Evolutionary conservation across 331 rosid genomes (phyloP).

Genomic region (Prunus yedoensis): DNA sequence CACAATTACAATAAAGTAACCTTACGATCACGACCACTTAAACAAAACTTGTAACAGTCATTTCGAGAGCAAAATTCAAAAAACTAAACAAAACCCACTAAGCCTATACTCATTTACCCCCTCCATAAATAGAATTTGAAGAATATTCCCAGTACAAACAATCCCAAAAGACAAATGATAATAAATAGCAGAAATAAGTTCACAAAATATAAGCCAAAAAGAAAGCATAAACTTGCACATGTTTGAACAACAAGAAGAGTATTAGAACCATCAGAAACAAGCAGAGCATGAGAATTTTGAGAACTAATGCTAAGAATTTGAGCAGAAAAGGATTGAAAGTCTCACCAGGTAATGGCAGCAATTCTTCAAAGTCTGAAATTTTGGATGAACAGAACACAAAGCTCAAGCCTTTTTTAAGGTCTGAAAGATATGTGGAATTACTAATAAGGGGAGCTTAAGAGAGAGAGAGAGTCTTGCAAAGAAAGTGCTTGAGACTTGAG

Average conservation of each 20-base stretch:
- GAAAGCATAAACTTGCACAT: background rate
- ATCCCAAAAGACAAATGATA: background rate
- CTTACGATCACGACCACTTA: background rate
- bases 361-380: constrained; percentile 18
- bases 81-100: constrained; percentile 2
- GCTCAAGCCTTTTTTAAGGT: background rate
- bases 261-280: background rate
- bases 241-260: background rate
- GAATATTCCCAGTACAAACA: background rate
- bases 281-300: constrained; percentile 4
- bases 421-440: background rate
- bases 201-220: background rate
- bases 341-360: constrained; percentile 27
- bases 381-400: constrained; percentile 10
- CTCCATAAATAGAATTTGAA: background rate
- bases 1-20: background rate
- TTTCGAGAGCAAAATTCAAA: background rate
- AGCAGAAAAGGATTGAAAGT: constrained; percentile 11
- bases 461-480: constrained; percentile 6
- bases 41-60: background rate
- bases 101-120: background rate
- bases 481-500: constrained; percentile 14
- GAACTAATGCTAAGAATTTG: background rate
- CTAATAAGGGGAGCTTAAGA: background rate
- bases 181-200: background rate